phyloP scores from a whole-genome alignment of 2,329 filamentous ascomycete species.

The Exophiala phaeomuriformis region DNA sequence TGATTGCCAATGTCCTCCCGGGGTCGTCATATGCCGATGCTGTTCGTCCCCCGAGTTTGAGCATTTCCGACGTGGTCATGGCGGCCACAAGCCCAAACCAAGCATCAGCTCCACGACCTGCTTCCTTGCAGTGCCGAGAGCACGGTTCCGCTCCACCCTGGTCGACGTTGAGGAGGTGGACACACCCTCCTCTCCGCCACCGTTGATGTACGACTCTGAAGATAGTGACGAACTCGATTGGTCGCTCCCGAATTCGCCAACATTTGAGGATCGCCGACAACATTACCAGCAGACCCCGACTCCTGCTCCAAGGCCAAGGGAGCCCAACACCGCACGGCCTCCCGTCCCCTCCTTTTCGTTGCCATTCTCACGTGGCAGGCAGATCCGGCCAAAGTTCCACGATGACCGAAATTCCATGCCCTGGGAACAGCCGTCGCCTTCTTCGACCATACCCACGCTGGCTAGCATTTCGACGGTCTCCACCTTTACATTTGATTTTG shows the following conservation, averaged over 20 bases:
- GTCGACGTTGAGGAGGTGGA: slow-evolving; percentile 9
- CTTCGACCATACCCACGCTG: slow-evolving; percentile 10
- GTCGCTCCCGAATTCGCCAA: slow-evolving; percentile 11
- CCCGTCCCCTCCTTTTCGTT: slow-evolving; percentile 15
- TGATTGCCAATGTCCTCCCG: slow-evolving; percentile 10
- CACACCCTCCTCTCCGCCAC: slow-evolving; percentile 9
- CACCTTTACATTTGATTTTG: slow-evolving; percentile 15
- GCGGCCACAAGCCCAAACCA: slow-evolving; percentile 13
- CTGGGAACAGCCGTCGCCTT: slow-evolving; percentile 1
- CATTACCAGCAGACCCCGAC: slow-evolving; percentile 10
- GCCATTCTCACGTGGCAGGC: slow-evolving; percentile 11
- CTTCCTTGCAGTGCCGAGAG: slow-evolving; percentile 11
- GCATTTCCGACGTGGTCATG: slow-evolving; percentile 7
- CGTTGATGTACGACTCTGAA: slow-evolving; percentile 14
- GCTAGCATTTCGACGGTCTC: slow-evolving; percentile 17
- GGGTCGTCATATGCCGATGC: slow-evolving; percentile 9
- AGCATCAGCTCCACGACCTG: slow-evolving; percentile 18
- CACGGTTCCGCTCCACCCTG: slow-evolving; percentile 13
- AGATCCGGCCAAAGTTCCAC: slow-evolving; percentile 10
- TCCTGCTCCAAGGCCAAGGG: slow-evolving; percentile 6
- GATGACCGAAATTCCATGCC: background rate
- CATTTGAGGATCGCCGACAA: background rate
- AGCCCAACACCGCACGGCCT: background rate
- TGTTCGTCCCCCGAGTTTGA: slow-evolving; percentile 14
- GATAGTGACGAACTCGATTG: slow-evolving; percentile 14